Evolutionary conservation across 805 yeast species (phyloP), one percentile per base, ranked within the genome.

Genomic region (Zygosaccharomyces lentus): DNA sequence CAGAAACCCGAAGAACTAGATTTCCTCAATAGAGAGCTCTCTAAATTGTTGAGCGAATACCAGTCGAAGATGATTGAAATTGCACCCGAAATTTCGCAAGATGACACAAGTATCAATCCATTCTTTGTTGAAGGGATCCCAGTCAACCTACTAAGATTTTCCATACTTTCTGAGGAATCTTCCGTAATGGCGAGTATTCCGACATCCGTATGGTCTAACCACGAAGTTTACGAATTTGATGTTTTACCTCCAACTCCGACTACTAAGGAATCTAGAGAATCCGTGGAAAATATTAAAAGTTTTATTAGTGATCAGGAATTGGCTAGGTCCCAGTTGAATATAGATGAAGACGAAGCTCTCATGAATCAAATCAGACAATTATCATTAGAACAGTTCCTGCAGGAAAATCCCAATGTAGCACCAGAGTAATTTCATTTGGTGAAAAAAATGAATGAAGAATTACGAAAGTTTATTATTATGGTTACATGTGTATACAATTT

Each of bases 131-230:
- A 59, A 1, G 54, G 49, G 3, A 69, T 83, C 0, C 89, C 91
- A 1, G 57, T 66, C 4, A 84, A 83, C 56, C 68, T 86, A 48
- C 54, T 84, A 9, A 71, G 95, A 46, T 83, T 84, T 63, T 82
- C 81, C 2, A 73, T 85, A 26, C 64, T 85, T 34, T 81, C 89
- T 0, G 86, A 84, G 13, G 93, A 84, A 61, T 79, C 78, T 19
- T 74, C 78, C 34, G 74, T 82, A 1, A 80, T 85, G 84, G 86
- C 87, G 1, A 76, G 77, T 52, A 70, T 84, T 19, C 95, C 95
- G 0, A 57, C 71, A 21, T 54, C 64, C 2, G 71, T 83, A 19
- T 85, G 88, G 85, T 73, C 75, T 1, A 60, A 75, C 21, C 72
- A 81, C 45, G 83, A 82, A 45, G 72, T 81, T 12, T 79, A 70